A percentile compares a stretch with the other conserved stretches of the same genome.
Conservation (phyloP, 352 stramenopile genomes). For the Pythium aquatile region DNA sequence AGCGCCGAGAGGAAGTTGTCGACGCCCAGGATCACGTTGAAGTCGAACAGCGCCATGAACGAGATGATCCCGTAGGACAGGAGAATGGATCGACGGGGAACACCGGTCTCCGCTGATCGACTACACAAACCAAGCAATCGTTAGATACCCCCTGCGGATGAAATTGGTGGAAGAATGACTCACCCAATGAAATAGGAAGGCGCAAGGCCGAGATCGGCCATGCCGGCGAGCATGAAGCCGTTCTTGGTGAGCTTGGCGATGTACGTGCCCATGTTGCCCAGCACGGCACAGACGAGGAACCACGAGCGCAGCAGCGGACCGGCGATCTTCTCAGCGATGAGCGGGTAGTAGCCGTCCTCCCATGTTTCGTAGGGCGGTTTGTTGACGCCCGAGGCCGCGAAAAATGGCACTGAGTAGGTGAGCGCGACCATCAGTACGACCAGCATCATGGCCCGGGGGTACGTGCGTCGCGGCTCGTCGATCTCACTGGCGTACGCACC, state of each 20-base stretch:
- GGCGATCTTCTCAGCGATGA: slow-evolving; percentile 84
- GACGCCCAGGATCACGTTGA: slow-evolving; percentile 87
- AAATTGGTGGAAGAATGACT: slow-evolving; percentile 26
- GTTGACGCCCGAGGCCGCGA: slow-evolving; percentile 87
- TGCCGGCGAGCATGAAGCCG: slow-evolving; percentile 87
- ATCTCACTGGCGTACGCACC: slow-evolving; percentile 92
- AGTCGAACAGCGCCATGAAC: slow-evolving; percentile 87
- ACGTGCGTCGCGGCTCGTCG: slow-evolving; percentile 75
- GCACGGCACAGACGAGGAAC: slow-evolving; percentile 86
- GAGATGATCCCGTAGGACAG: slow-evolving; percentile 87
- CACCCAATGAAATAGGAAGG: slow-evolving; percentile 86
- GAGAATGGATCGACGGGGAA: slow-evolving; percentile 68
- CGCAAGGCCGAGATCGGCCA: slow-evolving; percentile 88
- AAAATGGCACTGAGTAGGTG: slow-evolving; percentile 90
- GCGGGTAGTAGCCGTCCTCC: slow-evolving; percentile 91
- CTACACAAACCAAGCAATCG: slow-evolving; percentile 26
- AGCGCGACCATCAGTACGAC: slow-evolving; percentile 79
- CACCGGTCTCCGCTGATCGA: slow-evolving; percentile 48
- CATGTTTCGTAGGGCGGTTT: slow-evolving; percentile 80
- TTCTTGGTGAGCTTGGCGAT: slow-evolving; percentile 94
- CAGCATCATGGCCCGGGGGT: slow-evolving; percentile 86
- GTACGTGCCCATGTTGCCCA: slow-evolving; percentile 94
- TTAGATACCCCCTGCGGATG: background rate
- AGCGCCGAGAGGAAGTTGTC: slow-evolving; percentile 94
- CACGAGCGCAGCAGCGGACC: slow-evolving; percentile 86